Percentiles rank a stretch among this genome's conserved stretches.
These are phyloP conservation scores for Talaromyces sp. DNA, from an alignment of 2,329 filamentous ascomycete genomes.

Conservation along the genomic window DNA sequence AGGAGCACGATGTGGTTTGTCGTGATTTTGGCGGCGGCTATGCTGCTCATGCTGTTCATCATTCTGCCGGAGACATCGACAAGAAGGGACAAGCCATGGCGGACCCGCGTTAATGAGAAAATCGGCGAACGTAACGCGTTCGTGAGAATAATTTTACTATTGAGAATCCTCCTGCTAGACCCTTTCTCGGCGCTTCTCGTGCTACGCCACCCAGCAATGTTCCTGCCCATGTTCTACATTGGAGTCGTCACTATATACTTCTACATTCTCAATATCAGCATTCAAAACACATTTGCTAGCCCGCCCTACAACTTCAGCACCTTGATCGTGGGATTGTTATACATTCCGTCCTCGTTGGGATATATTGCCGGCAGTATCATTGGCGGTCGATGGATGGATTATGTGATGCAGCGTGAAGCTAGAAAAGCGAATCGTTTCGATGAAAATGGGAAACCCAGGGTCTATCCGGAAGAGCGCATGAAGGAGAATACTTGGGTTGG, in stretches of 20 bases:
- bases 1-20: conserved; percentile 70
- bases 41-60: conserved; percentile 30
- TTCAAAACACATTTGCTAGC: conserved; percentile 9
- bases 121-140: background rate
- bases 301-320: conserved; percentile 15
- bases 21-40: conserved; percentile 57
- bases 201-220: conserved; percentile 10
- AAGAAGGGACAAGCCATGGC: conserved; percentile 6
- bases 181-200: conserved; percentile 4
- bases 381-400: conserved; percentile 16
- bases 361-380: conserved; percentile 15
- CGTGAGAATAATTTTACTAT: background rate
- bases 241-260: conserved; percentile 12
- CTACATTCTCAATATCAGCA: conserved; percentile 17
- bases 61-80: conserved; percentile 30
- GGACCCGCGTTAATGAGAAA: background rate
- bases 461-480: conserved; percentile 13
- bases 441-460: background rate
- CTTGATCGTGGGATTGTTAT: conserved; percentile 11
- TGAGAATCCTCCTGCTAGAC: conserved; percentile 5
- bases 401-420: conserved; percentile 15
- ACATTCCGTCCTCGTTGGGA: conserved; percentile 15
- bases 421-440: conserved; percentile 11
- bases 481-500: conserved; percentile 10
- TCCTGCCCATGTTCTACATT: conserved; percentile 13